These are phyloP conservation scores for Calycina herbarum DNA, from an alignment of 2,329 filamentous ascomycete species.

Conservation along the genomic window DNA sequence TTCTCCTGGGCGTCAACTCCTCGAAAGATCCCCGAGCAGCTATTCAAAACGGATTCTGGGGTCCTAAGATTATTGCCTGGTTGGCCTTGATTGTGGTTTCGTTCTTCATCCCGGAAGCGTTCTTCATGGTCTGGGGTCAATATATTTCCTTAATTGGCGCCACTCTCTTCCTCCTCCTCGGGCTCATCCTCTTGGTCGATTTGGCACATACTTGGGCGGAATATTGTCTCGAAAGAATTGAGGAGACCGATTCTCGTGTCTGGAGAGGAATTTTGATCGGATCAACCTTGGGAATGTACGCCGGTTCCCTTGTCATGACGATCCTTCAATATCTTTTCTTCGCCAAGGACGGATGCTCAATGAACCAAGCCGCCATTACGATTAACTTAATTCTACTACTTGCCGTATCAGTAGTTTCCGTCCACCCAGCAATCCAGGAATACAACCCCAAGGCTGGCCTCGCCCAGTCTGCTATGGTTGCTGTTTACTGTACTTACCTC, in stretches of 20 bases:
- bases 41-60: constrained; percentile 99
- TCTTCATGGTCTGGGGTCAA: constrained; percentile 95
- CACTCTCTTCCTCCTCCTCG: constrained; percentile 90
- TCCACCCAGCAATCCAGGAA: constrained; percentile 88
- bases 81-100: constrained; percentile 82
- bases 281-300: constrained; percentile 91
- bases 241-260: constrained; percentile 77
- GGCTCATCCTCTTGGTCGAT: constrained; percentile 88
- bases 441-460: constrained; percentile 91
- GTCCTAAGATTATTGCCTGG: constrained; percentile 92
- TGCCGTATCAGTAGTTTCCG: constrained; percentile 76
- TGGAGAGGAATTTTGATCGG: constrained; percentile 90
- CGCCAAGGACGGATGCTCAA: constrained; percentile 74
- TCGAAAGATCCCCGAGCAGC: constrained; percentile 85
- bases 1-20: constrained; percentile 82
- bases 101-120: constrained; percentile 91
- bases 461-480: constrained; percentile 96
- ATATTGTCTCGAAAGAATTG: constrained; percentile 91
- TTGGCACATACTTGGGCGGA: constrained; percentile 97
- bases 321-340: constrained; percentile 98
- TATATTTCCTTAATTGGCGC: constrained; percentile 87
- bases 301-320: constrained; percentile 88
- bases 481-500: constrained; percentile 96
- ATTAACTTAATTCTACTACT: constrained; percentile 87
- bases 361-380: constrained; percentile 97